Percentiles rank a stretch among this genome's conserved stretches.
Conservation (phyloP, 768 basidiomycete species). For the Crassisporium funariophilum region DNA sequence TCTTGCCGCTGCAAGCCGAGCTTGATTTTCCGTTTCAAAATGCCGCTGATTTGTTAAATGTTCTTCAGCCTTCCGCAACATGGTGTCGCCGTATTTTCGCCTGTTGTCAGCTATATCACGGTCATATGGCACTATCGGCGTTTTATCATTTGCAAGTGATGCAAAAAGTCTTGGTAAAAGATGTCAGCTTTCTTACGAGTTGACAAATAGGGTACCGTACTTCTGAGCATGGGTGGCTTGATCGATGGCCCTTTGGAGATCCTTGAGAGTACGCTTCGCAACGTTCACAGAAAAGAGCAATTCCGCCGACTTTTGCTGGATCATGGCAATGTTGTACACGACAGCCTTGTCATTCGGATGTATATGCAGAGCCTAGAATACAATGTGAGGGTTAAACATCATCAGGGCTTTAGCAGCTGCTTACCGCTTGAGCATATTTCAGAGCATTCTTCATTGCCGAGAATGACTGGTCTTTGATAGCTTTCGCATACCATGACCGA, state of each 20-base stretch:
- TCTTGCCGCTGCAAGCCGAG: conserved; percentile 76
- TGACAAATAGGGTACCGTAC: conserved; percentile 41
- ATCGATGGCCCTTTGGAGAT: conserved; percentile 75
- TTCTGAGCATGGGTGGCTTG: conserved; percentile 87
- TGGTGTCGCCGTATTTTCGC: conserved; percentile 84
- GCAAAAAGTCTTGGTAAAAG: conserved; percentile 67
- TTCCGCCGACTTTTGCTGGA: conserved; percentile 95
- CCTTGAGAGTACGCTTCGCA: conserved; percentile 77
- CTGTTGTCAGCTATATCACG: conserved; percentile 88
- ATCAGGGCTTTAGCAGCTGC: conserved; percentile 13
- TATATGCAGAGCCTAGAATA: conserved; percentile 73
- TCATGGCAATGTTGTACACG: conserved; percentile 96
- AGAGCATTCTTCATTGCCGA: conserved; percentile 82
- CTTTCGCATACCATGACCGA: conserved; percentile 93
- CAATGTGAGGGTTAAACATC: conserved; percentile 4
- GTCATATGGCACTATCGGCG: conserved; percentile 75
- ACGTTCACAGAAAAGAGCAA: conserved; percentile 75
- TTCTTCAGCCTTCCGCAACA: conserved; percentile 80
- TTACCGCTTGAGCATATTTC: conserved; percentile 77
- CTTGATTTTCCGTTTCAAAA: conserved; percentile 70
- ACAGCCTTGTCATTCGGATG: conserved; percentile 89
- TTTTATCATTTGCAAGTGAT: conserved; percentile 74
- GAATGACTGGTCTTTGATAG: conserved; percentile 86
- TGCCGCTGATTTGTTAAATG: conserved; percentile 73
- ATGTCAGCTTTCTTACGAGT: neutral